These are phyloP conservation scores for Sphagnum tenellum DNA, from an alignment of 225 moss, liverwort and hornwort species.

Conservation along the genomic window DNA sequence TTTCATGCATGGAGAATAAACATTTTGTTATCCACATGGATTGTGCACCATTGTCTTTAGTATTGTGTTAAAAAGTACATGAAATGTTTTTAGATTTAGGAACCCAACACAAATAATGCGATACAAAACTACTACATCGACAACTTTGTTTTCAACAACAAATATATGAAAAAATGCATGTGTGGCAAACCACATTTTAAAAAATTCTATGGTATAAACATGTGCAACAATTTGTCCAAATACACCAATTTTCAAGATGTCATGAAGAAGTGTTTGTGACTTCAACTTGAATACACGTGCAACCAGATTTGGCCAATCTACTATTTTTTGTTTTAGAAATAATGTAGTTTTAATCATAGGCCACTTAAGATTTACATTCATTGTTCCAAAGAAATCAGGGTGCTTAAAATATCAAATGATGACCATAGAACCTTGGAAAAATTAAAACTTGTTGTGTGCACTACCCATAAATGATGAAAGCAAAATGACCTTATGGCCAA, in stretches of 20 bases:
- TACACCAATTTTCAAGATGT: not conserved
- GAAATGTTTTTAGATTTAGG: not conserved
- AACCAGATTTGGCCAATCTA: not conserved
- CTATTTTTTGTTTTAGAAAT: not conserved
- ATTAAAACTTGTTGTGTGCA: not conserved
- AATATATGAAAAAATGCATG: not conserved
- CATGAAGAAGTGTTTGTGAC: not conserved
- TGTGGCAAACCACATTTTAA: not conserved
- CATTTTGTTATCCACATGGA: too few species aligned
- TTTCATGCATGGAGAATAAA: too few species aligned
- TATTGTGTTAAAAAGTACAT: too few species aligned
- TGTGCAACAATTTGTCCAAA: not conserved
- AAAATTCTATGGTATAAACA: not conserved
- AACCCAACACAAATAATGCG: not conserved
- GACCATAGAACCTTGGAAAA: not conserved
- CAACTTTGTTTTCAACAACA: not conserved
- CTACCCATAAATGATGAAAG: not conserved
- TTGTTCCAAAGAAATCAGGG: not conserved
- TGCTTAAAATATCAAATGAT: not conserved
- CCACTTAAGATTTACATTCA: not conserved
- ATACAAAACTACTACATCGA: not conserved
- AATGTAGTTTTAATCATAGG: not conserved
- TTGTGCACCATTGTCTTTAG: too few species aligned
- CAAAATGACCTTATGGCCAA: not conserved
- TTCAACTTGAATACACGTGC: not conserved